Percentiles rank a stretch among this genome's conserved stretches.
Evolutionary conservation across 148 eudicot species (phyloP).

Genomic region (Silene uniflora): DNA sequence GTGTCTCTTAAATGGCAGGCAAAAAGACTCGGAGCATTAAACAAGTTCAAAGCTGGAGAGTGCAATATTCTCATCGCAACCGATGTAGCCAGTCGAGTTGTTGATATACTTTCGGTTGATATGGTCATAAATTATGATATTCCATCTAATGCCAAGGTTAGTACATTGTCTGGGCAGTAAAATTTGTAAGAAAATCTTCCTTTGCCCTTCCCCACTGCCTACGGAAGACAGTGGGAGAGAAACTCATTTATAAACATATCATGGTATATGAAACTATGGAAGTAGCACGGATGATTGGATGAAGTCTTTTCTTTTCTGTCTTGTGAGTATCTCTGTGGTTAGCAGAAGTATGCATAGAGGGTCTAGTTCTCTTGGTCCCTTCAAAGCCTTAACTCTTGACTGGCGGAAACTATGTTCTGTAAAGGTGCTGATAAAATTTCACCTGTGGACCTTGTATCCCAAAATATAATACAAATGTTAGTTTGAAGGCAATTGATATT

Average conservation of each 20-base stretch:
- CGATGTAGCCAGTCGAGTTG: conserved; percentile 90
- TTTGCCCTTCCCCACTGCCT: background rate
- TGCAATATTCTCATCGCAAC: conserved; percentile 79
- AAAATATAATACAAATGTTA: background rate
- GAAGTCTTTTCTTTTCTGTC: no score
- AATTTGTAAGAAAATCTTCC: background rate
- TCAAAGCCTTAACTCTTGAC: background rate
- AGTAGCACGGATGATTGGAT: background rate
- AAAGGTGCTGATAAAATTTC: background rate
- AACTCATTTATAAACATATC: background rate
- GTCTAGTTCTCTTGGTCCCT: background rate
- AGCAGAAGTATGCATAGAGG: no score
- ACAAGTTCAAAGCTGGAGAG: no score
- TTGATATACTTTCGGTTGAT: conserved; percentile 85
- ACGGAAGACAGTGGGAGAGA: background rate
- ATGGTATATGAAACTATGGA: background rate
- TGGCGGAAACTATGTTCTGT: background rate
- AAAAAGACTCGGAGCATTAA: no score
- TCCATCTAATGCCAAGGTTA: conserved; percentile 80
- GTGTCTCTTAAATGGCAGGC: no score
- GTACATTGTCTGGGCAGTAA: conserved; percentile 9
- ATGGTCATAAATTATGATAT: conserved; percentile 88
- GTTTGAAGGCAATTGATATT: background rate
- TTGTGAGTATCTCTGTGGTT: no score
- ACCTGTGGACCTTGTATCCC: background rate